Evolutionary conservation across 2,329 filamentous ascomycete genomes (phyloP).

Genomic region (Alternaria tenuissima): DNA sequence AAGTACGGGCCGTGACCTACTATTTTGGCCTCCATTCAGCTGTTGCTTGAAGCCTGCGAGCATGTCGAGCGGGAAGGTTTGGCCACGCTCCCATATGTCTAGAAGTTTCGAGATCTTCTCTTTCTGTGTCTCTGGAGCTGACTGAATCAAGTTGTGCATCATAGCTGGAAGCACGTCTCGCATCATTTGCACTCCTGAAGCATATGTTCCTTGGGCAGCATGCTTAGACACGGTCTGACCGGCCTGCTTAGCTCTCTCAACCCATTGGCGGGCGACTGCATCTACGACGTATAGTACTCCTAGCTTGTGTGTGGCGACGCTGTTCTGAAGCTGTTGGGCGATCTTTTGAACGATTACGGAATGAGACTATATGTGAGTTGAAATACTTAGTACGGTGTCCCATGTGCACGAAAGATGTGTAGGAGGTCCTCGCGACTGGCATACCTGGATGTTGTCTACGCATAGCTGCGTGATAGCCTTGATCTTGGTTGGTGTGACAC

Average conservation of each 20-base stretch:
- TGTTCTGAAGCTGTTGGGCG: constrained; percentile 96
- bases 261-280: constrained; percentile 98
- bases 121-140: constrained; percentile 91
- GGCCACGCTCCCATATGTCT: constrained; percentile 97
- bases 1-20: constrained; percentile 63
- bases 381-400: constrained; percentile 37
- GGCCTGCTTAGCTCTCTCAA: constrained; percentile 89
- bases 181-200: constrained; percentile 94
- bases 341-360: constrained; percentile 95
- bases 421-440: constrained; percentile 24
- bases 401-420: constrained; percentile 12
- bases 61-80: constrained; percentile 85
- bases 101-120: constrained; percentile 95
- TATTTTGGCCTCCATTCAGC: constrained; percentile 68
- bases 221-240: constrained; percentile 79
- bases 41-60: constrained; percentile 85
- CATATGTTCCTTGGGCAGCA: constrained; percentile 90
- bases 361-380: constrained; percentile 73
- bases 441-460: constrained; percentile 62
- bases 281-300: constrained; percentile 99
- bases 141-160: constrained; percentile 93
- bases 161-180: constrained; percentile 91
- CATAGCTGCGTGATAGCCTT: constrained; percentile 85
- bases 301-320: constrained; percentile 93
- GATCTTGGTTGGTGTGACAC: constrained; percentile 93